Base-by-base conservation (phyloP, 108 stramenopile genomes). In the Nannochloropsis salina region DNA sequence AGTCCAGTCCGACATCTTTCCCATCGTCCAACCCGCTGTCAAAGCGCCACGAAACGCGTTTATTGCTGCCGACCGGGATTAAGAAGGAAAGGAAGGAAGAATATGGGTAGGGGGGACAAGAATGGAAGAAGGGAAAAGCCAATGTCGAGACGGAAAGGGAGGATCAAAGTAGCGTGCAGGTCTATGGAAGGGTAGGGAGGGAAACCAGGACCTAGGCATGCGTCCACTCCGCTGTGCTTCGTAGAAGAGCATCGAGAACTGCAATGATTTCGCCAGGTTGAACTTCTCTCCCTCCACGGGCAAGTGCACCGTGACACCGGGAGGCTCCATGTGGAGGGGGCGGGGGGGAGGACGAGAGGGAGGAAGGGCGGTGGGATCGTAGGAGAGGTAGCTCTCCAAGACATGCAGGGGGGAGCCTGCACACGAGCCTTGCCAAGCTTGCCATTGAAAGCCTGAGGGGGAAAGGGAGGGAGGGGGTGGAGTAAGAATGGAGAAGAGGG, bases 291-390 rank as follows among this genome's bases (percentile, higher is more conserved):
- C 47, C 47, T 51, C 47, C 1, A 51, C 47, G 47, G 47, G 47
- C 47, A 12, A 15, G 47, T 51, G 47, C 12, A 51, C 15, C 47
- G 47, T 51, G 12, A 51, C 47, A 10, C 47, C 47, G 12, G 47
- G 47, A 10, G 47, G 47, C 47, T 51, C 47, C 47, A 51, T 51
- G 47, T 51, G 47, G 12, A 51, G 47, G 10, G 47, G 47, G 15
- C 47, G 47, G 15, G 47, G 47, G 47, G 47, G 47, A 51, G 47
- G 47, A 15, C 47, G 47, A 15, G 47, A 51, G 47, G 47, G 47
- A 51, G 47, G 47, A 51, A 51, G 47, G 47, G 47, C 47, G 47
- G 47, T 51, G 47, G 47, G 47, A 15, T 51, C 47, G 47, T 51
- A 51, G 47, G 47, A 51, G 15, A 51, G 10, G 47, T 51, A 51